These are phyloP conservation scores for Pleurotus ostreatus DNA, from an alignment of 768 basidiomycete genomes.

Conservation along the genomic window DNA sequence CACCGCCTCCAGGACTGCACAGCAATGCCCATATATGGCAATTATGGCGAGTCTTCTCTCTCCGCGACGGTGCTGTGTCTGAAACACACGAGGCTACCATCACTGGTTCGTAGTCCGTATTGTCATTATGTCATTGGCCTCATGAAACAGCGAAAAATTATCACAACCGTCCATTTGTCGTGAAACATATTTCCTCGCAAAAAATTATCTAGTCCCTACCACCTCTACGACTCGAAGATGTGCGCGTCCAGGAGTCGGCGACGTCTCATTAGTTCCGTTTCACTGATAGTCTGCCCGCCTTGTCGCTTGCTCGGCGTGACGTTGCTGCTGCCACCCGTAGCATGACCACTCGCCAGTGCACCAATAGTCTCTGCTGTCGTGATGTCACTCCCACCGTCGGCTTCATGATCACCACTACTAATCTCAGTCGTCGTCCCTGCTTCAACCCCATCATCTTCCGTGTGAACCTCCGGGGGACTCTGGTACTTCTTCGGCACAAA, in stretches of 20 bases:
- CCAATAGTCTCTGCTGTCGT: constrained; percentile 7
- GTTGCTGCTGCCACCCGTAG: constrained; percentile 10
- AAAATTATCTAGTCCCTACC: constrained; percentile 5
- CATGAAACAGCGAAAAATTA: constrained; percentile 2
- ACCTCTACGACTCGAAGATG: constrained; percentile 41
- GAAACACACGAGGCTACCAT: constrained; percentile 7
- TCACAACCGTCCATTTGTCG: background rate
- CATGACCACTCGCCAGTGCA: background rate
- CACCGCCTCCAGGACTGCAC: background rate
- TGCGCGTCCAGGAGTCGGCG: constrained; percentile 74
- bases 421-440: background rate
- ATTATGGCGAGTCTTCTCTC: background rate
- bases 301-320: constrained; percentile 28
- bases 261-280: constrained; percentile 74
- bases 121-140: constrained; percentile 4
- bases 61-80: constrained; percentile 6
- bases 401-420: background rate
- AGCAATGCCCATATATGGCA: background rate
- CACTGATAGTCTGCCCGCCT: constrained; percentile 68
- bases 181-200: constrained; percentile 10
- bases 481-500: constrained; percentile 59
- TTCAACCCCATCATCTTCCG: constrained; percentile 16
- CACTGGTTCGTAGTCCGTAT: background rate
- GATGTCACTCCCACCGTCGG: constrained; percentile 12
- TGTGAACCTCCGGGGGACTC: constrained; percentile 14